Evolutionary conservation across 352 stramenopile species (phyloP), one percentile per base, ranked within the genome.

Genomic region (Plasmopara viticola): DNA sequence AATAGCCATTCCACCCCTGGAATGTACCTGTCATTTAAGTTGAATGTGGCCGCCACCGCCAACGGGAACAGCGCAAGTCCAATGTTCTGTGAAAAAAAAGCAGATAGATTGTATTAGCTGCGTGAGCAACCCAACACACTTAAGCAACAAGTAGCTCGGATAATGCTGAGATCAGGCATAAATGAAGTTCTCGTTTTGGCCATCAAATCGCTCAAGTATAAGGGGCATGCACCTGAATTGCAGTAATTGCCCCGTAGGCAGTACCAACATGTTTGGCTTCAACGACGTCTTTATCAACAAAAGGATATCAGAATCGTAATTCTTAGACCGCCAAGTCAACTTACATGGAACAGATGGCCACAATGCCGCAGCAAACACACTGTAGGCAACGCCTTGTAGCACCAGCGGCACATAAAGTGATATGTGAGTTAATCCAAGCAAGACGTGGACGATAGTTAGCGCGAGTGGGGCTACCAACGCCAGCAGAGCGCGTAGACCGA

Each of bases 201-300:
- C 15, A 30, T 12, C 14, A 15, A 13, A 29, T 45, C 30, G 6
- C 9, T 4, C 17, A 29, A 41, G 5, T 17, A 41, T 18, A 15
- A 17, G 6, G n/a, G n/a, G n/a, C n/a, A 57, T 64, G n/a, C 41
- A 89, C 82, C 64, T 93, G 91, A 31, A 97, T 93, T n/a, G 87
- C 90, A 28, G 88, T 97, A 56, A 97, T 95, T 7, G 94, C 75
- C 20, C 93, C 93, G 64, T 97, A 98, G 4, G 90, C 93, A 43
- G 85, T 96, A 35, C 91, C 93, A 9, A 93, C 81, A 37, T 89
- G 84, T 55, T 90, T 81, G 40, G 82, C 66, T 39, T 94, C 71
- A 5, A 97, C 90, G 40, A 96, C 81, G 41, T 97, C 82, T 72
- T 31, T 18, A 56, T 39, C 52, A 10, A 35, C 15, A 48, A 1